Base-by-base conservation (phyloP, 2,329 filamentous ascomycete genomes). In the Alternaria arbusti region DNA sequence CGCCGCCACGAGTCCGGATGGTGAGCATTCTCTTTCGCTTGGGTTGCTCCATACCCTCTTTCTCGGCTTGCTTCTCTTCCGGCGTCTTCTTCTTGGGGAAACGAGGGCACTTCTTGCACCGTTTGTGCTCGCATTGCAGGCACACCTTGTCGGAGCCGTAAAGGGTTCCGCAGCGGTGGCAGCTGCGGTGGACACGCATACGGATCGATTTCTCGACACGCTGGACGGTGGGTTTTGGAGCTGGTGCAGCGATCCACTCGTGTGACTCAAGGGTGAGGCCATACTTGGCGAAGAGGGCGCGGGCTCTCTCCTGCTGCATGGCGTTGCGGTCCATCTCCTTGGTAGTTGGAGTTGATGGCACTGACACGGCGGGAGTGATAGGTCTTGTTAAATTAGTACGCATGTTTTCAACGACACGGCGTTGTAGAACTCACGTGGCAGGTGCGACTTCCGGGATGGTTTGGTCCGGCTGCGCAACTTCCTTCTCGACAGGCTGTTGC, bases 71-170 rank as follows among this genome's bases (percentile, higher is more conserved):
- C 70, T 78, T 80, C 43, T 79, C 76, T 70, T 66, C 73, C 55
- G 72, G 82, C 17, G 68, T 85, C 69, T 87, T 88, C 82, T 89
- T 89, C 57, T 87, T 84, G 32, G 94, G 94, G 72, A 91, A 88
- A 59, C 92, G 89, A 26, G 89, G 87, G 78, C 94, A 97, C 74
- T 91, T 89, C 75, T 88, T 91, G 86, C 94, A 97, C 69, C 92
- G 88, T 50, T 84, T 84, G 81, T 97, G 94, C 70, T 91, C 86
- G 82, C 94, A 97, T 69, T 87, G 88, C 68, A 86, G 80, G 80
- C 94, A 97, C 63, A 90, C 85, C 81, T 90, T 93, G 72, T 90
- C 87, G 20, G 86, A 80, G 59, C 91, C 90, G 78, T 95, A 97
- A 23, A 87, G 87, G 13, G 90, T 88, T 62, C 89, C 87, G 83